phyloP scores from a whole-genome alignment of 768 basidiomycete genomes.

The Rhodocollybia butyracea region DNA sequence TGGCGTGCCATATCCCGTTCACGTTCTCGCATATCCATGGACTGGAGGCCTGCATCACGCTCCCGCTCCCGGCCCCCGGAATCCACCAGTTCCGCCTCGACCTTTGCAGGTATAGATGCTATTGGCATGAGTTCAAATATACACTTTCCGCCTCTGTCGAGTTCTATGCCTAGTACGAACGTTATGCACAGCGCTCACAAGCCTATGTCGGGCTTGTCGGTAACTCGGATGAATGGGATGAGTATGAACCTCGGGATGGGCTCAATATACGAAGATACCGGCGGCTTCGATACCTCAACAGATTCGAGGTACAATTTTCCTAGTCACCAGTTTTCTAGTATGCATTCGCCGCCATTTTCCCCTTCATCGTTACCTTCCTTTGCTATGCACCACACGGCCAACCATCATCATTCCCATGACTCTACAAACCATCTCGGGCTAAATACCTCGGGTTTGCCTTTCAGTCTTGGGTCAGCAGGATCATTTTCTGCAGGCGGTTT shows the following conservation, averaged over 20 bases:
- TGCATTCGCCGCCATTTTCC: conserved; percentile 48
- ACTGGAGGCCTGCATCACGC: conserved; percentile 80
- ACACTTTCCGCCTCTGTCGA: conserved; percentile 24
- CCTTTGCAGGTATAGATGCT: conserved; percentile 42
- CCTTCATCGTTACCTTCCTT: conserved; percentile 75
- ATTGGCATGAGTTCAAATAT: conserved; percentile 37
- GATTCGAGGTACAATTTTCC: conserved; percentile 21
- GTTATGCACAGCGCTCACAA: conserved; percentile 34
- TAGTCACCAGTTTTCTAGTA: conserved; percentile 31
- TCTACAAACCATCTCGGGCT: neutral
- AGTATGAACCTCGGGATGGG: conserved; percentile 39
- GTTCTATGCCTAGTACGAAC: conserved; percentile 15
- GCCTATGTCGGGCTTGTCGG: conserved; percentile 34
- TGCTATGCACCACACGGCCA: conserved; percentile 2
- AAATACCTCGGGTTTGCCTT: neutral
- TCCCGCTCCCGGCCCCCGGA: conserved; percentile 77
- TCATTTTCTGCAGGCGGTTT: conserved; percentile 12
- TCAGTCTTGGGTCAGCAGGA: neutral
- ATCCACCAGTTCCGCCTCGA: conserved; percentile 26
- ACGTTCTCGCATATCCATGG: conserved; percentile 87
- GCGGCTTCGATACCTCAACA: conserved; percentile 33
- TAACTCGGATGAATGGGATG: conserved; percentile 27
- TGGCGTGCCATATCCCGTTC: conserved; percentile 92
- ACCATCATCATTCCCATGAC: neutral
- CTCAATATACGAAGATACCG: conserved; percentile 43